Percentiles rank a stretch among this genome's conserved stretches.
phyloP scores from a whole-genome alignment of 495 filamentous ascomycete species.

The Ascobolus immersus region DNA sequence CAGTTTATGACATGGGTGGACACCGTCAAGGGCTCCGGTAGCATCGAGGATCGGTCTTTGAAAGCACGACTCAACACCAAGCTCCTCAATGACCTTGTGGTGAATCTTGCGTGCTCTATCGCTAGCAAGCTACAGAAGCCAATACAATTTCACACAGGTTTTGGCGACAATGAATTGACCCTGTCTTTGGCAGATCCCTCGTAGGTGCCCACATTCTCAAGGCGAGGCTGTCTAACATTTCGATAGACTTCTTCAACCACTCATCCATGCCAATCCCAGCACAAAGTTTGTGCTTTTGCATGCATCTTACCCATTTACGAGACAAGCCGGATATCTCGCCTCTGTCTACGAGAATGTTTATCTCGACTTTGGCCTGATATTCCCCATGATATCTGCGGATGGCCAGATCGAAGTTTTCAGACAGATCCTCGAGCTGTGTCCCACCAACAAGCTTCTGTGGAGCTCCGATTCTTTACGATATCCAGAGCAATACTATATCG shows the following conservation, averaged over 20 bases:
- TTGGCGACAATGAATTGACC: slow-evolving; percentile 62
- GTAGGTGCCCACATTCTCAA: neutral
- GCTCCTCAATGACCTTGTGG: slow-evolving; percentile 37
- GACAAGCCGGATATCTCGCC: slow-evolving; percentile 60
- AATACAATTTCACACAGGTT: slow-evolving; percentile 65
- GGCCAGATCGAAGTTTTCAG: slow-evolving; percentile 51
- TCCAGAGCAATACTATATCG: slow-evolving; percentile 60
- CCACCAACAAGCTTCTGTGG: slow-evolving; percentile 55
- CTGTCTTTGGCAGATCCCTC: slow-evolving; percentile 47
- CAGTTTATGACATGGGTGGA: slow-evolving; percentile 13
- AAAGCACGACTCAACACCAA: slow-evolving; percentile 40
- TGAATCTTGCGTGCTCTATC: slow-evolving; percentile 28
- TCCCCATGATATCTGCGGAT: slow-evolving; percentile 54
- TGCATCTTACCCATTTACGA: slow-evolving; percentile 62
- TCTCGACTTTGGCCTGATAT: slow-evolving; percentile 66
- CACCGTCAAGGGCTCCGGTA: slow-evolving; percentile 14
- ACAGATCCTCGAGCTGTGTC: slow-evolving; percentile 51
- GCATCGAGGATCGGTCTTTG: too few relatives aligned
- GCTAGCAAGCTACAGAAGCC: slow-evolving; percentile 36
- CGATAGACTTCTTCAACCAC: slow-evolving; percentile 33
- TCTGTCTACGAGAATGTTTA: slow-evolving; percentile 61
- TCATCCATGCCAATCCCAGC: slow-evolving; percentile 41
- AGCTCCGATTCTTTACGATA: slow-evolving; percentile 67
- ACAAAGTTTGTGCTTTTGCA: slow-evolving; percentile 63
- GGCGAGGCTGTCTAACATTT: slow-evolving; percentile 4